Percentiles rank a stretch among this genome's conserved stretches.
Evolutionary conservation across 108 stramenopile species (phyloP).

Genomic region (Skeletonema marinoi): DNA sequence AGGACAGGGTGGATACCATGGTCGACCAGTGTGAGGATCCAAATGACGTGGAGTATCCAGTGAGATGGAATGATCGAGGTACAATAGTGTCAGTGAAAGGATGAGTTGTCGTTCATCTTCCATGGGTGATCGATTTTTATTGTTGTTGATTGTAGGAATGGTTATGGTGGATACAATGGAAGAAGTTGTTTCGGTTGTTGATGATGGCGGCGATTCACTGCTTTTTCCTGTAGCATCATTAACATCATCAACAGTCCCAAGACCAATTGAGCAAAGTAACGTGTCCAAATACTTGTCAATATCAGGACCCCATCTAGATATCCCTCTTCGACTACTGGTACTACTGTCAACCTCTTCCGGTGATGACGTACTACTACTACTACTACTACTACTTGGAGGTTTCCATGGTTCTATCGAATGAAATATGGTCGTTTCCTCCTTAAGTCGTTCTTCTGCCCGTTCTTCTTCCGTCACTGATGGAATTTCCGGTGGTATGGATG

Average conservation of each 20-base stretch:
- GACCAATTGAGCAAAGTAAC: conserved; percentile 31
- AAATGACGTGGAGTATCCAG: conserved; percentile 11
- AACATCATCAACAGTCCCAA: not conserved
- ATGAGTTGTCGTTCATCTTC: conserved; percentile 42
- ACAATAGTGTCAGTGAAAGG: conserved; percentile 27
- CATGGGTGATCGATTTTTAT: conserved; percentile 17
- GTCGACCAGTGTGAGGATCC: conserved; percentile 28
- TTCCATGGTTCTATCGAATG: conserved; percentile 14
- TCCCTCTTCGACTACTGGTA: not conserved
- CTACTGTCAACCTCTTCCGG: not conserved
- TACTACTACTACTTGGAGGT: not conserved
- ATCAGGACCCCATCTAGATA: conserved; percentile 37
- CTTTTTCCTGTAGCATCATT: not conserved
- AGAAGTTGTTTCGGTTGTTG: not conserved
- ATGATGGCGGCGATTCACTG: not conserved
- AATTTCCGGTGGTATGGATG: conserved; percentile 1
- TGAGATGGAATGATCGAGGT: conserved; percentile 32
- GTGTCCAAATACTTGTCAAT: conserved; percentile 25
- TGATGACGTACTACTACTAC: not conserved
- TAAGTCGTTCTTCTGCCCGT: conserved; percentile 12
- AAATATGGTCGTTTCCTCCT: conserved; percentile 36
- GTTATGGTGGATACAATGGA: not conserved
- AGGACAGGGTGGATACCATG: conserved; percentile 30
- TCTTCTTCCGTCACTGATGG: conserved; percentile 8
- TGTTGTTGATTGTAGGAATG: conserved; percentile 10